Evolutionary conservation across 2,329 filamentous ascomycete genomes (phyloP).

Genomic region (Talaromyces albobiverticillius): DNA sequence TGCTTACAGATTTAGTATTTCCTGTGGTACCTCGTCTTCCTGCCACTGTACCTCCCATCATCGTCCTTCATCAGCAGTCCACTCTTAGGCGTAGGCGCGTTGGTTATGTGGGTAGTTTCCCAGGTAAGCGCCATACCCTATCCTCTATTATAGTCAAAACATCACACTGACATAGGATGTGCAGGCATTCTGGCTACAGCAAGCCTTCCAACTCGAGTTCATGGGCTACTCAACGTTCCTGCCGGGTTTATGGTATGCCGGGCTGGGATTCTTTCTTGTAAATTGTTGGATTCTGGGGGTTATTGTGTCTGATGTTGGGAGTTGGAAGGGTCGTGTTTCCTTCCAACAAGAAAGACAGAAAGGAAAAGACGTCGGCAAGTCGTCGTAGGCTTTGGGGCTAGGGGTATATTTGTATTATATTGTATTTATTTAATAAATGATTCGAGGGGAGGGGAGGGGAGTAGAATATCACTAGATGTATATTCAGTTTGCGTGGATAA

Average conservation of each 20-base stretch:
- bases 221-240: slow-evolving; percentile 79
- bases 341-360: not conserved
- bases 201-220: slow-evolving; percentile 74
- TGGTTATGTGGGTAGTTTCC: slow-evolving; percentile 69
- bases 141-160: not conserved
- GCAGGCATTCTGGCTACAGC: slow-evolving; percentile 67
- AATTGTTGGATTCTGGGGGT: slow-evolving; percentile 87
- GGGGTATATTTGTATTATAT: too few species aligned
- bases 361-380: too few species aligned
- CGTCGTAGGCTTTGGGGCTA: too few species aligned
- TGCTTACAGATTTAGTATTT: slow-evolving; percentile 90
- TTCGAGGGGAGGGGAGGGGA: too few species aligned
- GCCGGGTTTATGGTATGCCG: slow-evolving; percentile 75
- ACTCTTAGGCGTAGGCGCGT: slow-evolving; percentile 61
- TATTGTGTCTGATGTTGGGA: slow-evolving; percentile 65
- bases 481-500: too few species aligned
- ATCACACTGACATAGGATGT: not conserved
- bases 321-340: not conserved
- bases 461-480: too few species aligned
- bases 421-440: too few species aligned
- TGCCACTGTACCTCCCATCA: slow-evolving; percentile 82
- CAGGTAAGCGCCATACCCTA: slow-evolving; percentile 49
- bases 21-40: slow-evolving; percentile 92
- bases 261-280: slow-evolving; percentile 74
- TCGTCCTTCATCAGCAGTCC: slow-evolving; percentile 68